Evolutionary conservation across 768 basidiomycete genomes (phyloP).

Genomic region (Phylloporus sp.): DNA sequence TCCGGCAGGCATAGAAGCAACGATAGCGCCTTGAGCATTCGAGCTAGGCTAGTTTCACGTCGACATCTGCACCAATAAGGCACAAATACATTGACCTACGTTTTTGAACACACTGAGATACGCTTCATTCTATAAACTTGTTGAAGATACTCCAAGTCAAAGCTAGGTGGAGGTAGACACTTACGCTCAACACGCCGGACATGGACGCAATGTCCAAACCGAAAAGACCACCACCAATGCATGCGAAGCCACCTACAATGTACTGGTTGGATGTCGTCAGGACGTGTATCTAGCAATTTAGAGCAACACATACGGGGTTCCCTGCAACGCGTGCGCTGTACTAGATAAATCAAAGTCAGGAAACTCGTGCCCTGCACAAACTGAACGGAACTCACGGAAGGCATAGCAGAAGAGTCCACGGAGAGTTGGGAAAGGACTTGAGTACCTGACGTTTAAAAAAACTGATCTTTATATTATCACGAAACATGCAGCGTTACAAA

Average conservation of each 20-base stretch:
- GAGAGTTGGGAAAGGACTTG: not conserved
- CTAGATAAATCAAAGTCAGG: slow-evolving; percentile 29
- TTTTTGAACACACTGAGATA: slow-evolving; percentile 24
- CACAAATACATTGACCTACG: slow-evolving; percentile 10
- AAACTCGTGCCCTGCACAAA: not conserved
- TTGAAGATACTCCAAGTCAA: not conserved
- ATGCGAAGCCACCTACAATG: slow-evolving; percentile 74
- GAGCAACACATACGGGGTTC: slow-evolving; percentile 43
- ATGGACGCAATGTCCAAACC: slow-evolving; percentile 81
- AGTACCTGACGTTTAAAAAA: not conserved
- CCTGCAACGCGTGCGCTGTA: slow-evolving; percentile 52
- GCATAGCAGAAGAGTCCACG: slow-evolving; percentile 16
- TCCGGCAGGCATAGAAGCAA: slow-evolving; percentile 73
- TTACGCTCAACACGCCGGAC: slow-evolving; percentile 65
- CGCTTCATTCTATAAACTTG: slow-evolving; percentile 21
- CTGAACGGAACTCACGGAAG: slow-evolving; percentile 15
- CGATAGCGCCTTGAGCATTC: slow-evolving; percentile 63
- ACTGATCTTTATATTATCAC: slow-evolving; percentile 12
- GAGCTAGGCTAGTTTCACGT: slow-evolving; percentile 38
- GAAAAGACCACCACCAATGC: slow-evolving; percentile 75
- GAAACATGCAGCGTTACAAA: not conserved
- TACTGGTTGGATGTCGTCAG: slow-evolving; percentile 44
- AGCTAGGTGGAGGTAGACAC: slow-evolving; percentile 6
- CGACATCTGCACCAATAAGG: not conserved
- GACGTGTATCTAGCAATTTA: not conserved